Conservation (phyloP, 768 basidiomycete species). For the Pleurotus tuoliensis region DNA sequence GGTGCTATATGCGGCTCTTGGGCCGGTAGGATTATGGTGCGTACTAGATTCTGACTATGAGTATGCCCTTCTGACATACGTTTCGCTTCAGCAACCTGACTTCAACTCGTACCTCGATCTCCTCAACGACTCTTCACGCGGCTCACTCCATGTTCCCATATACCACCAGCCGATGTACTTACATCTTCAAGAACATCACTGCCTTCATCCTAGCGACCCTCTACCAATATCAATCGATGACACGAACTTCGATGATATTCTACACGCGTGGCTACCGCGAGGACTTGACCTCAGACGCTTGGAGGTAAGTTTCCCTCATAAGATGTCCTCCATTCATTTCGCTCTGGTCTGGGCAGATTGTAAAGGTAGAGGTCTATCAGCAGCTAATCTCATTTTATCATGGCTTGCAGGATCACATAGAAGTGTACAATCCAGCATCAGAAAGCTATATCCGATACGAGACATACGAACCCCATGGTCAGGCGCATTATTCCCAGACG, state of each 20-base stretch:
- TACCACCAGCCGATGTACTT: constrained; percentile 35
- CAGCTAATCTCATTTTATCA: background rate
- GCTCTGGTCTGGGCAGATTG: background rate
- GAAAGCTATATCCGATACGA: constrained; percentile 39
- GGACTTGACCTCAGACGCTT: constrained; percentile 26
- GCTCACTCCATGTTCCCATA: constrained; percentile 22
- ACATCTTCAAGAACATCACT: constrained; percentile 43
- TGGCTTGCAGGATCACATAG: constrained; percentile 32
- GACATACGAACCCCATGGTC: constrained; percentile 35
- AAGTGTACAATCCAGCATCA: constrained; percentile 37
- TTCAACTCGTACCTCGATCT: constrained; percentile 16
- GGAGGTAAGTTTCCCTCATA: constrained; percentile 23
- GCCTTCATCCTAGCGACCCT: constrained; percentile 33
- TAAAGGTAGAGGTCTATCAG: background rate
- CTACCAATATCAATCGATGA: constrained; percentile 30
- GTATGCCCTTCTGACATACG: constrained; percentile 1
- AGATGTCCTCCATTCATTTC: background rate
- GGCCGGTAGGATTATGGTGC: constrained; percentile 43
- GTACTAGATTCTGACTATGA: constrained; percentile 11
- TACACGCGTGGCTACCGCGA: constrained; percentile 47
- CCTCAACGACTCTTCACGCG: constrained; percentile 18
- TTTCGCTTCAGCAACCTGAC: constrained; percentile 16
- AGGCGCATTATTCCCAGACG: constrained; percentile 32
- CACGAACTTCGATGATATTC: constrained; percentile 33
- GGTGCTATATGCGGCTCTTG: constrained; percentile 43